Evolutionary conservation across 768 basidiomycete species (phyloP).

Genomic region (Russula compacta): DNA sequence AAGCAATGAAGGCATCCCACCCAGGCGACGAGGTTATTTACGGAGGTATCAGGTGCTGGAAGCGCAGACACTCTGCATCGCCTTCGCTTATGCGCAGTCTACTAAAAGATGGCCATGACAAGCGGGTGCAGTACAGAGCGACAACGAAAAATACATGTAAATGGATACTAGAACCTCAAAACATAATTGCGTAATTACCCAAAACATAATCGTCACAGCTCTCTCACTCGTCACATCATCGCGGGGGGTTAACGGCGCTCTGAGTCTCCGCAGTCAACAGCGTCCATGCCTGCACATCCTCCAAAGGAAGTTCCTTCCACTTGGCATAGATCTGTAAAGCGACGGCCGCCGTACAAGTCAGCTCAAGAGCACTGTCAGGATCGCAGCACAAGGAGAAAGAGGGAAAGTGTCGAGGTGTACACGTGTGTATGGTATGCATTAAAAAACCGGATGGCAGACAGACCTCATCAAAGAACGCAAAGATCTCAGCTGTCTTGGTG

Average conservation of each 20-base stretch:
- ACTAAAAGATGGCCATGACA: not conserved
- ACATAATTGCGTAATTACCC: too few species aligned
- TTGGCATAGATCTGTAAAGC: constrained; percentile 35
- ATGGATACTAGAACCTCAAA: not conserved
- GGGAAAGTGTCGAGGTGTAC: not conserved
- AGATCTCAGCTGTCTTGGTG: constrained; percentile 34
- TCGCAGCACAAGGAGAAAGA: not conserved
- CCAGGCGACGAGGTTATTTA: not conserved
- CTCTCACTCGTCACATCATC: not conserved
- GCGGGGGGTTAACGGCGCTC: constrained; percentile 13
- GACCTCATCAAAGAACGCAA: constrained; percentile 50
- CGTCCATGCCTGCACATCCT: constrained; percentile 46
- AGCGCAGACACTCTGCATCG: not conserved
- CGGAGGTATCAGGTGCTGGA: not conserved
- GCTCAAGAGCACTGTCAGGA: not conserved
- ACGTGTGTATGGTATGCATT: too few species aligned
- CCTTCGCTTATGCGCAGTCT: not conserved
- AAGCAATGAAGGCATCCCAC: not conserved
- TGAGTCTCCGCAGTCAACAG: constrained; percentile 32
- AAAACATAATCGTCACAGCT: not conserved
- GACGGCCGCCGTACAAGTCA: not conserved
- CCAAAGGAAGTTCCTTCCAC: constrained; percentile 49
- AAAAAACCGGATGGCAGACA: constrained; percentile 10
- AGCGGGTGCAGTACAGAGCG: too few species aligned
- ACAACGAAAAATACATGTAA: not conserved